Percentiles rank a stretch among this genome's conserved stretches.
Conservation (phyloP, 2,329 filamentous ascomycete species). For the Neofusicoccum kwambonambiense region DNA sequence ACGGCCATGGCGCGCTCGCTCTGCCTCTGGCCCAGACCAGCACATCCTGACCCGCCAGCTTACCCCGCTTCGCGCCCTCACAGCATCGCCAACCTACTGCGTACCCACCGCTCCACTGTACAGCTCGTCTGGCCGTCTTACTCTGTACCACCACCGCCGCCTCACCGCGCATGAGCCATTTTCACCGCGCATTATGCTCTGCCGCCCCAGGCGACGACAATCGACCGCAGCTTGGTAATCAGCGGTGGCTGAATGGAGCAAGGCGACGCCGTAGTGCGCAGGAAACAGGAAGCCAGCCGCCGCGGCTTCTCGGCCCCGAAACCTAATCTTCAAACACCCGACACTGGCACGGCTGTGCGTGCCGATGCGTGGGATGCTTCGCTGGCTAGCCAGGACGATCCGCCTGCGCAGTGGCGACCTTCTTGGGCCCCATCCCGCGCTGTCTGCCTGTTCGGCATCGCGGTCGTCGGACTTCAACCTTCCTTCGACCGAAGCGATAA, state of each 20-base stretch:
- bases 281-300: not conserved
- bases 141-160: not conserved
- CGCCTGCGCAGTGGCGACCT: not conserved
- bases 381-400: too few relatives aligned
- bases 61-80: not conserved
- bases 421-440: not conserved
- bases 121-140: not conserved
- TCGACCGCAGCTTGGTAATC: not conserved
- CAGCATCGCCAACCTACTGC: not conserved
- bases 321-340: not conserved
- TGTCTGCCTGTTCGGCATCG: too few relatives aligned
- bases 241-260: slow-evolving; percentile 1
- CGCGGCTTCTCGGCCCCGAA: not conserved
- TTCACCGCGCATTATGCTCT: not conserved
- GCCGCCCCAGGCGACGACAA: slow-evolving; percentile 6
- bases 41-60: not conserved
- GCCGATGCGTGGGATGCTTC: not conserved
- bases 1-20: too few relatives aligned
- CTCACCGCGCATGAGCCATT: not conserved
- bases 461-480: too few relatives aligned
- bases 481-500: too few relatives aligned
- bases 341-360: not conserved
- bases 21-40: not conserved
- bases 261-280: not conserved
- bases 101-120: not conserved